These are phyloP conservation scores for Lycium ferocissimum DNA, from an alignment of 257 asterid species.

Conservation along the genomic window DNA sequence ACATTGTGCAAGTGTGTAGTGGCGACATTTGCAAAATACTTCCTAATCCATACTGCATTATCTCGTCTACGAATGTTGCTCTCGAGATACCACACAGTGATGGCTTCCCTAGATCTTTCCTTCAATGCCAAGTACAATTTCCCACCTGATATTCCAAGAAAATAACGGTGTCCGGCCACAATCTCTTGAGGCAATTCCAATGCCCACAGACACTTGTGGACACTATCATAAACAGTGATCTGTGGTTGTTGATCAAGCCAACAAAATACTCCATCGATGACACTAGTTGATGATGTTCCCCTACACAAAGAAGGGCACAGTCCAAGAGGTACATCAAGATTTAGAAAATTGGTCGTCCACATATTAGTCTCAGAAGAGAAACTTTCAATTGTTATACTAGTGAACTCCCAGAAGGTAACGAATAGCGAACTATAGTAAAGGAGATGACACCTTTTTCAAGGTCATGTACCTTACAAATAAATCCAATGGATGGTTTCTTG, in stretches of 20 bases:
- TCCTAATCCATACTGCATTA: background rate
- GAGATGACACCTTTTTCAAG: background rate
- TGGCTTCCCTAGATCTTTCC: background rate
- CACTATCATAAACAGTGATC: background rate
- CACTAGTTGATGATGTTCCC: background rate
- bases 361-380: background rate
- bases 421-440: background rate
- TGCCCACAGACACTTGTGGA: background rate
- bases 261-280: background rate
- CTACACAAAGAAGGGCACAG: background rate
- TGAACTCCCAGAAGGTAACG: background rate
- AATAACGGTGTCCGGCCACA: background rate
- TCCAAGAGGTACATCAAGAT: background rate
- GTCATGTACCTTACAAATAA: background rate
- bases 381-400: background rate
- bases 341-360: background rate
- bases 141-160: background rate
- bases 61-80: background rate
- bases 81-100: background rate
- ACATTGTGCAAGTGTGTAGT: background rate
- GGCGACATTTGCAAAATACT: background rate
- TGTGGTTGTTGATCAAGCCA: background rate
- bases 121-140: background rate
- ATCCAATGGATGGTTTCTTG: background rate
- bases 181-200: background rate